These are phyloP conservation scores for Suhomyces chickasaworum DNA, from an alignment of 1,139 yeast species.

Conservation along the genomic window DNA sequence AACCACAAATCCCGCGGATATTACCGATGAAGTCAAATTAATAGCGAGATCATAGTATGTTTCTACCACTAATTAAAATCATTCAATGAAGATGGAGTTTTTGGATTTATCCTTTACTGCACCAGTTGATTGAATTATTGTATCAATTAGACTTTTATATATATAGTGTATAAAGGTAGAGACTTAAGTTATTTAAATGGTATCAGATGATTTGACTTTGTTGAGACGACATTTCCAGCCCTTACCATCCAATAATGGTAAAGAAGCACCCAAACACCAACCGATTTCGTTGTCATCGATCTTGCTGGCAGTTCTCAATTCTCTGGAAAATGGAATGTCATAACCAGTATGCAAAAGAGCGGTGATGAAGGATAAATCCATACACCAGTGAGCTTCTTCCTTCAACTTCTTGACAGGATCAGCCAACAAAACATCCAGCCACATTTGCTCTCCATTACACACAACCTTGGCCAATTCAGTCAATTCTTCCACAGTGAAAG, in stretches of 20 bases:
- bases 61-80: too few relatives aligned
- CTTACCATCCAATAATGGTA: slow-evolving; percentile 73
- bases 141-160: background rate
- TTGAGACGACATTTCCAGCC: slow-evolving; percentile 70
- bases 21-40: too few relatives aligned
- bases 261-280: slow-evolving; percentile 98
- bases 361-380: slow-evolving; percentile 86
- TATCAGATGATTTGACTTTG: background rate
- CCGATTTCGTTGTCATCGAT: slow-evolving; percentile 90
- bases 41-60: too few relatives aligned
- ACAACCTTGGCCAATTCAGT: slow-evolving; percentile 79
- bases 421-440: slow-evolving; percentile 64
- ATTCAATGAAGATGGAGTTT: too few relatives aligned
- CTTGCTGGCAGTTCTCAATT: slow-evolving; percentile 86
- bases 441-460: slow-evolving; percentile 76
- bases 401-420: slow-evolving; percentile 67
- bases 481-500: slow-evolving; percentile 84
- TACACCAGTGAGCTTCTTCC: slow-evolving; percentile 90
- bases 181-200: background rate
- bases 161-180: background rate
- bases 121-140: background rate
- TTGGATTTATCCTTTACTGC: too few relatives aligned
- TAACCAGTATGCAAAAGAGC: slow-evolving; percentile 92
- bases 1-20: too few relatives aligned
- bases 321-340: slow-evolving; percentile 88